Percentiles rank a stretch among this genome's conserved stretches.
These are phyloP conservation scores for Trametes cubensis DNA, from an alignment of 768 basidiomycete genomes.

Conservation along the genomic window DNA sequence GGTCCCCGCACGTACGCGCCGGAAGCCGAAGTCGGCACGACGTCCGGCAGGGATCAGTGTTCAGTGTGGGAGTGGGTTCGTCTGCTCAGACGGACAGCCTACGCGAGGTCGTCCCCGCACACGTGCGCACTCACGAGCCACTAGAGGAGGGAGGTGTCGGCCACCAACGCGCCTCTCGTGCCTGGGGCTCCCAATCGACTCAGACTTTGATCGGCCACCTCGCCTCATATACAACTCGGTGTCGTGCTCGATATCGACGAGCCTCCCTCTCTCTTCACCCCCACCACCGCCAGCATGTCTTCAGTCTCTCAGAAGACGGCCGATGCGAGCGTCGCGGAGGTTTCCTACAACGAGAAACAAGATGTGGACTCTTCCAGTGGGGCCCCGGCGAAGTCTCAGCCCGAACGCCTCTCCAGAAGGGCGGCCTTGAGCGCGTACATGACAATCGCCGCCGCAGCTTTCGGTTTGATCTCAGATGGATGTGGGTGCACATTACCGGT, in stretches of 20 bases:
- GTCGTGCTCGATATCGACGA: conserved; percentile 1
- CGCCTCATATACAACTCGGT: conserved; percentile 13
- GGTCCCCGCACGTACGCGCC: neutral
- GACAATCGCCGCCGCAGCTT: conserved; percentile 65
- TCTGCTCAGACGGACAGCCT: neutral
- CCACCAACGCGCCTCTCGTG: neutral
- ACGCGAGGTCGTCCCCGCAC: neutral
- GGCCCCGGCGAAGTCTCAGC: conserved; percentile 1
- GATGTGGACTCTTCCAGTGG: neutral
- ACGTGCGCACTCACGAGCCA: conserved; percentile 11
- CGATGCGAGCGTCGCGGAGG: conserved; percentile 13
- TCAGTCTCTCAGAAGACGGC: conserved; percentile 3
- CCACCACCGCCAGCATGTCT: conserved; percentile 8
- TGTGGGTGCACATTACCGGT: conserved; percentile 25
- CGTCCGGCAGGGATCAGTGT: neutral
- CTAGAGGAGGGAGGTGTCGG: neutral
- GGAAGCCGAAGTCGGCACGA: neutral
- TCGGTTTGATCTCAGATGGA: conserved; percentile 54
- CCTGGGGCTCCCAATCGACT: neutral
- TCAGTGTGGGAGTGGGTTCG: neutral
- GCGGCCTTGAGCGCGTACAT: conserved; percentile 60
- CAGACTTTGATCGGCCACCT: conserved; percentile 10
- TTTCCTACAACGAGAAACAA: conserved; percentile 2
- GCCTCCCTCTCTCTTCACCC: conserved; percentile 10
- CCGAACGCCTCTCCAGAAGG: conserved; percentile 34